Percentiles rank a stretch among this genome's conserved stretches.
Conservation (phyloP, 225 moss, liverwort and hornwort species). For the Rhytidiadelphus loreus region DNA sequence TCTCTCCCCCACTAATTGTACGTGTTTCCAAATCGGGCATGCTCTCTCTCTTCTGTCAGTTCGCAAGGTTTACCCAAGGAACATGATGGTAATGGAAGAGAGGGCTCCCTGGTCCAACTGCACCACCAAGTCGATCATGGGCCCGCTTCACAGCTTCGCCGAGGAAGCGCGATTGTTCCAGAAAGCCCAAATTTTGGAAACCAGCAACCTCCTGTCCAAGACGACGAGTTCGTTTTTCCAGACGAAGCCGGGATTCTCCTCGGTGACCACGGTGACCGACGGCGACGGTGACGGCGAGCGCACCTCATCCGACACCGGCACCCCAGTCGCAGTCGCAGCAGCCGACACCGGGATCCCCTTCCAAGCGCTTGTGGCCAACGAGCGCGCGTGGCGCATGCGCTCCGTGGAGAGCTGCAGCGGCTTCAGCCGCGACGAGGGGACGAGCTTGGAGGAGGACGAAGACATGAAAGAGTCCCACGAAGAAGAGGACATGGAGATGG, state of each 20-base stretch:
- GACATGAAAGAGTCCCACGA: constrained; percentile 54
- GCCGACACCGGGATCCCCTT: constrained; percentile 4
- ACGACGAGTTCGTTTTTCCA: constrained; percentile 2
- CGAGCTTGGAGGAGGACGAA: constrained; percentile 46
- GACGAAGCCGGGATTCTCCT: constrained; percentile 8
- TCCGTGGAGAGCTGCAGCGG: constrained; percentile 22
- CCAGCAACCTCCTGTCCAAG: neutral
- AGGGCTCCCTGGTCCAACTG: constrained; percentile 7
- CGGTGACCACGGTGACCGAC: neutral
- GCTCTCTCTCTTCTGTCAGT: constrained; percentile 36
- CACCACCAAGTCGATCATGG: neutral
- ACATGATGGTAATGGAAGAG: constrained; percentile 5
- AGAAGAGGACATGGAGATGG: constrained; percentile 41
- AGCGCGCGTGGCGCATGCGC: constrained; percentile 13
- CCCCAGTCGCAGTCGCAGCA: neutral
- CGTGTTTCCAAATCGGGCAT: neutral
- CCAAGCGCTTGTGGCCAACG: neutral
- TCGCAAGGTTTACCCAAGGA: neutral
- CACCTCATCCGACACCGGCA: constrained; percentile 19
- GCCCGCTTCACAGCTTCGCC: neutral
- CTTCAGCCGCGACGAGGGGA: constrained; percentile 8
- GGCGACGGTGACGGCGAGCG: constrained; percentile 20
- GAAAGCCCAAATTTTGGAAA: neutral
- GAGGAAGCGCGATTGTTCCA: constrained; percentile 17
- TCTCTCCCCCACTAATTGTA: neutral